Conservation (phyloP, 352 stramenopile genomes). For the Phytopythium boreale region DNA sequence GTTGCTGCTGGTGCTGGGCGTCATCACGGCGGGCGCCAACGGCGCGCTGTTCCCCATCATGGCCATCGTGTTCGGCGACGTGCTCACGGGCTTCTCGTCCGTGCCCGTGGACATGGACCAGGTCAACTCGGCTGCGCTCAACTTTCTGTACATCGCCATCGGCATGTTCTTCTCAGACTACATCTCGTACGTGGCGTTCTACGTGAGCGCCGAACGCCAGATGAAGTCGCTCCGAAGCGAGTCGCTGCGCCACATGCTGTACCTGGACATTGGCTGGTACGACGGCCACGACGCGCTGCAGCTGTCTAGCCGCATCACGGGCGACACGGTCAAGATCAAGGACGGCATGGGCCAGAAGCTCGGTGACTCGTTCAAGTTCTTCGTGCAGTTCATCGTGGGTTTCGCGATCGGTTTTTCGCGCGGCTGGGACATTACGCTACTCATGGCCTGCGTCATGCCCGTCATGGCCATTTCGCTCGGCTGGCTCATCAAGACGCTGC, state of each 20-base stretch:
- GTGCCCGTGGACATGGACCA: slow-evolving; percentile 24
- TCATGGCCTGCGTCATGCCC: slow-evolving; percentile 49
- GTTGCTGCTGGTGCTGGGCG: slow-evolving; percentile 19
- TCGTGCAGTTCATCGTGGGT: slow-evolving; percentile 31
- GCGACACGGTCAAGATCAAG: slow-evolving; percentile 57
- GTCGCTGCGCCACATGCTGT: slow-evolving; percentile 40
- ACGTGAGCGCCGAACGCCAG: slow-evolving; percentile 34
- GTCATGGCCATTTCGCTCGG: slow-evolving; percentile 33
- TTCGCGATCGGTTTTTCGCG: slow-evolving; percentile 44
- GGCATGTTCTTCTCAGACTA: slow-evolving; percentile 39
- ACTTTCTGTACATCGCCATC: slow-evolving; percentile 31
- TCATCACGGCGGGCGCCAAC: slow-evolving; percentile 25
- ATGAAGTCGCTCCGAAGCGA: slow-evolving; percentile 36
- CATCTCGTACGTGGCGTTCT: slow-evolving; percentile 25
- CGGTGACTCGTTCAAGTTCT: slow-evolving; percentile 34
- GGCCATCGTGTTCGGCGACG: slow-evolving; percentile 41
- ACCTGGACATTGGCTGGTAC: slow-evolving; percentile 56
- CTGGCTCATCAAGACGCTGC: slow-evolving; percentile 26
- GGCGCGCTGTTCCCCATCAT: slow-evolving; percentile 40
- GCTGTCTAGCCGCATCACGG: slow-evolving; percentile 37
- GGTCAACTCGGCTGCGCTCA: slow-evolving; percentile 26
- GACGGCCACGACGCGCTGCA: slow-evolving; percentile 38
- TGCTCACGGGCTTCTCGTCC: slow-evolving; percentile 21
- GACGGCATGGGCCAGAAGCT: slow-evolving; percentile 55
- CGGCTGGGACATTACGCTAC: slow-evolving; percentile 42